Percentiles rank a stretch among this genome's conserved stretches.
These are phyloP conservation scores for Carex scoparia DNA, from an alignment of 176 grass and related monocot species.

Conservation along the genomic window DNA sequence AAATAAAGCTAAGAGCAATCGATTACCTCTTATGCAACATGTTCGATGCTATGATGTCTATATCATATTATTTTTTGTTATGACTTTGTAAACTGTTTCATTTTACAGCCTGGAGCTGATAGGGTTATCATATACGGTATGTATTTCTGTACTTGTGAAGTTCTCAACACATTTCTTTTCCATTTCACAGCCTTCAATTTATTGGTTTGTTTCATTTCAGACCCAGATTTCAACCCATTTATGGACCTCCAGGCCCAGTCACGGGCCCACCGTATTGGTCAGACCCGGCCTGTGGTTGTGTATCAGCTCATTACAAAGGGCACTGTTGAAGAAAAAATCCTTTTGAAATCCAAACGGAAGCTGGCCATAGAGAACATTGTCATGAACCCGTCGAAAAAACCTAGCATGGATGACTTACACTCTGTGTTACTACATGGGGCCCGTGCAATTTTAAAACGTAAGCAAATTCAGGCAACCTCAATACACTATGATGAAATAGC, in stretches of 20 bases:
- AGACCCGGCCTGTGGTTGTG: conserved; percentile 59
- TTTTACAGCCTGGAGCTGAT: conserved; percentile 57
- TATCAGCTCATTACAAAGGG: conserved; percentile 70
- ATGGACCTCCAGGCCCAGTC: conserved; percentile 73
- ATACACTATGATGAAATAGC: conserved; percentile 53
- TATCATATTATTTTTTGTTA: neutral
- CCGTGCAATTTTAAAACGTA: conserved; percentile 47
- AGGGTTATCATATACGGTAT: conserved; percentile 69
- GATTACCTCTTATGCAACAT: neutral
- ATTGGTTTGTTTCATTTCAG: conserved; percentile 14
- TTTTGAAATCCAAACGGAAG: conserved; percentile 61
- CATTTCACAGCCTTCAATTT: neutral
- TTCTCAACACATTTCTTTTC: conserved; percentile 4
- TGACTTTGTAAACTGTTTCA: neutral
- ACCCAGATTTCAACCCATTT: conserved; percentile 79
- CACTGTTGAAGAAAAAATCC: conserved; percentile 69
- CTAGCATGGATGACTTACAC: conserved; percentile 43
- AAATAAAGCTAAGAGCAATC: neutral
- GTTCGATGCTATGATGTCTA: neutral
- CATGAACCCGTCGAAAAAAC: conserved; percentile 60
- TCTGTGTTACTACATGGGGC: conserved; percentile 54
- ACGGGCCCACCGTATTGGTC: conserved; percentile 56
- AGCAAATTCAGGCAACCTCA: conserved; percentile 36
- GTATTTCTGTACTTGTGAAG: conserved; percentile 2
- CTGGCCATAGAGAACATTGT: conserved; percentile 59